Evolutionary conservation across 2,329 filamentous ascomycete genomes (phyloP).

Genomic region (Myotisia sp.): DNA sequence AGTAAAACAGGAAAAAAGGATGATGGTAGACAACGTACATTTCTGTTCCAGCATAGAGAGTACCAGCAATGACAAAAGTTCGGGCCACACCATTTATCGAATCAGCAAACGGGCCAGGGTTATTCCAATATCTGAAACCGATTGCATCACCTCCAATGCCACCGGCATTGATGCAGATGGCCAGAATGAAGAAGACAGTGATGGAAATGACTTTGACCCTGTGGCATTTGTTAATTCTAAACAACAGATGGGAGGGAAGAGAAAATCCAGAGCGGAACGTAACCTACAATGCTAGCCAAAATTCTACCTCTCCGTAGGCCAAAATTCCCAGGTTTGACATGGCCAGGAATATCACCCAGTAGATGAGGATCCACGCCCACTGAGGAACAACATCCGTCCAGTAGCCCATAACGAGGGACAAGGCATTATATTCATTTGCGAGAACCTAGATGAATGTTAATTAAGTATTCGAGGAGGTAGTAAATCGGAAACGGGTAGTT

Average conservation of each 20-base stretch:
- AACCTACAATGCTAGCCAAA: conserved; percentile 25
- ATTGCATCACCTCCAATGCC: conserved; percentile 19
- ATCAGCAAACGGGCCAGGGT: conserved; percentile 23
- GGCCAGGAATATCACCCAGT: conserved; percentile 31
- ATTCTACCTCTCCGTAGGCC: conserved; percentile 42
- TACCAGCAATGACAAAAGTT: conserved; percentile 22
- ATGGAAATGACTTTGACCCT: conserved; percentile 23
- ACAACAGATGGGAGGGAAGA: background rate
- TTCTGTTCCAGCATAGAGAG: conserved; percentile 6
- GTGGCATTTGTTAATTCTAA: background rate
- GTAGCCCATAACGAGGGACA: conserved; percentile 32
- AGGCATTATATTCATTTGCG: conserved; percentile 35
- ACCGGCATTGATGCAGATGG: conserved; percentile 23
- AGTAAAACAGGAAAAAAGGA: background rate
- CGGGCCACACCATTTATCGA: conserved; percentile 24
- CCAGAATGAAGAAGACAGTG: conserved; percentile 22
- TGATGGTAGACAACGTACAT: background rate
- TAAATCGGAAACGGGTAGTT: background rate
- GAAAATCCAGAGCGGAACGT: background rate
- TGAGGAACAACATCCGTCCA: conserved; percentile 33
- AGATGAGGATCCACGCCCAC: conserved; percentile 36
- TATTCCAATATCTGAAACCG: conserved; percentile 26
- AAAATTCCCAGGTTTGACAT: conserved; percentile 30
- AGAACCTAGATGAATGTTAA: conserved; percentile 9
- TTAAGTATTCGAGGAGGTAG: too few species aligned